Evolutionary conservation across 1,139 yeast species (phyloP).

Genomic region (Groenewaldozyma auringiensis): DNA sequence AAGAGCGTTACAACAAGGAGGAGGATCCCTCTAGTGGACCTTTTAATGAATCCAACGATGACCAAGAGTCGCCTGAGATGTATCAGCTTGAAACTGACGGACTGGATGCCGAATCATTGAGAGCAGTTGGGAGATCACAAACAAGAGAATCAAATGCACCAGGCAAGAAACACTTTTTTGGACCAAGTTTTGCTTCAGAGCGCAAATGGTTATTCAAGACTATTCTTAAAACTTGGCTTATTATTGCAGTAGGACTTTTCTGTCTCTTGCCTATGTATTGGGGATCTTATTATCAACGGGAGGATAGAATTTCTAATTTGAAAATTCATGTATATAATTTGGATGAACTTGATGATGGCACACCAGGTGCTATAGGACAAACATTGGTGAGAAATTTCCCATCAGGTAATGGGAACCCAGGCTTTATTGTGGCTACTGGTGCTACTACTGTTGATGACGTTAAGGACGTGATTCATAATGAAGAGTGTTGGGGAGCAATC

Average conservation of each 20-base stretch:
- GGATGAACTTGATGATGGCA: constrained; percentile 29
- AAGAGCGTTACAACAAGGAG: not conserved
- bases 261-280: constrained; percentile 47
- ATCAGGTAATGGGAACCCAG: constrained; percentile 21
- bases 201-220: not conserved
- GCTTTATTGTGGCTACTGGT: constrained; percentile 21
- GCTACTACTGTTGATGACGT: constrained; percentile 17
- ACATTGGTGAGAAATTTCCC: constrained; percentile 24
- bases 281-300: constrained; percentile 48
- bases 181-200: constrained; percentile 2
- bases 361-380: constrained; percentile 16
- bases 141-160: constrained; percentile 1
- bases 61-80: not conserved
- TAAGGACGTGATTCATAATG: constrained; percentile 14
- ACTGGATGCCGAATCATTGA: not conserved
- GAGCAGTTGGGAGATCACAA: not conserved
- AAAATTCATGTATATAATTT: constrained; percentile 42
- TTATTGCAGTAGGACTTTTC: constrained; percentile 12
- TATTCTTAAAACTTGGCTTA: constrained; percentile 3
- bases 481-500: constrained; percentile 23
- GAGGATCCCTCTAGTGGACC: not conserved
- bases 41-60: not conserved
- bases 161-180: not conserved
- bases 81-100: not conserved
- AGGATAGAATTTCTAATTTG: constrained; percentile 35